phyloP scores from a whole-genome alignment of 495 filamentous ascomycete species.

The Hypomontagnella monticulosa region DNA sequence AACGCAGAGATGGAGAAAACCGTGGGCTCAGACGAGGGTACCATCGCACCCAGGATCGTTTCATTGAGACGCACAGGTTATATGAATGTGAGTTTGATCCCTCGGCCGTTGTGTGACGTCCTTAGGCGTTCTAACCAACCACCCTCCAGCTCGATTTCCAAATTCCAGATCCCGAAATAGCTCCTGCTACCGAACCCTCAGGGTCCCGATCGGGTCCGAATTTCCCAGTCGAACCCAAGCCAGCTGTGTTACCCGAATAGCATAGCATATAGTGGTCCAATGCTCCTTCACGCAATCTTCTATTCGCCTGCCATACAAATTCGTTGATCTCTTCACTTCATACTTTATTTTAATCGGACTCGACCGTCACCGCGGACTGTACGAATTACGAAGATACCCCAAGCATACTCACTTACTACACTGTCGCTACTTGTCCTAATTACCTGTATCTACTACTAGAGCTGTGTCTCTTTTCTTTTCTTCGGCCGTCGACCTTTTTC shows the following conservation, averaged over 20 bases:
- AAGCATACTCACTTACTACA: constrained; percentile 33
- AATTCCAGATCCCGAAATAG: constrained; percentile 81
- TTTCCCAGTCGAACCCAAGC: constrained; percentile 20
- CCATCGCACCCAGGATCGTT: constrained; percentile 72
- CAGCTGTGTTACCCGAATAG: constrained; percentile 28
- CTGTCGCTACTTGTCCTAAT: constrained; percentile 43
- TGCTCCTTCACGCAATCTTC: neutral
- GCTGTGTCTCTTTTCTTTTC: constrained; percentile 16
- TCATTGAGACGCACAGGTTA: constrained; percentile 84
- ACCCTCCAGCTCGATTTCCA: constrained; percentile 76
- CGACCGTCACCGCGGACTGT: constrained; percentile 30
- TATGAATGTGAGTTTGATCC: constrained; percentile 72
- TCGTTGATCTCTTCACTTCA: constrained; percentile 22
- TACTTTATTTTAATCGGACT: constrained; percentile 35
- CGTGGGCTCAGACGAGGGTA: constrained; percentile 60
- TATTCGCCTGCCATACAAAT: constrained; percentile 28
- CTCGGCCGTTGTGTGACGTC: neutral
- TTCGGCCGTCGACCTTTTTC: constrained; percentile 3
- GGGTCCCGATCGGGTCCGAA: constrained; percentile 43
- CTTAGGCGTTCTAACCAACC: constrained; percentile 33
- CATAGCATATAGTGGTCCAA: constrained; percentile 17
- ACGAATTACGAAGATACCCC: constrained; percentile 46
- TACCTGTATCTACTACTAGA: constrained; percentile 44
- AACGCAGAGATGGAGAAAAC: constrained; percentile 71
- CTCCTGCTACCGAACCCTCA: constrained; percentile 39